phyloP scores from a whole-genome alignment of 2,329 filamentous ascomycete species.

The Westerdykella sp. region DNA sequence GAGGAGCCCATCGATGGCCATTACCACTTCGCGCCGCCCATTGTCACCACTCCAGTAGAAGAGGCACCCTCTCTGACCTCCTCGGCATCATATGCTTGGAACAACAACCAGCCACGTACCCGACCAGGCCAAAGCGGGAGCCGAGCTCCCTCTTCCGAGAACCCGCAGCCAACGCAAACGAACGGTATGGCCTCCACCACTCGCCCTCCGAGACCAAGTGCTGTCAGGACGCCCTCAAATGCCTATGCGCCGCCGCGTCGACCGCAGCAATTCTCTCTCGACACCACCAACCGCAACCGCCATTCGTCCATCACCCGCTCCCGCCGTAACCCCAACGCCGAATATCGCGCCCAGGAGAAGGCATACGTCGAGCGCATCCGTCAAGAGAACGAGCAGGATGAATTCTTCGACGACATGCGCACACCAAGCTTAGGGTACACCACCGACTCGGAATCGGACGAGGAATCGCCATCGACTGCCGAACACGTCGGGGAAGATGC shows the following conservation, averaged over 20 bases:
- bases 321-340: slow-evolving; percentile 60
- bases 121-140: slow-evolving; percentile 9
- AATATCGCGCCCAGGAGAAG: slow-evolving; percentile 80
- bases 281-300: slow-evolving; percentile 46
- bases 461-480: slow-evolving; percentile 82
- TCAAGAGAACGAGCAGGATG: slow-evolving; percentile 65
- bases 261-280: slow-evolving; percentile 44
- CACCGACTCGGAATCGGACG: slow-evolving; percentile 77
- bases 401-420: slow-evolving; percentile 63
- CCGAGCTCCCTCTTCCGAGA: slow-evolving; percentile 18
- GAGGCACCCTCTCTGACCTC: slow-evolving; percentile 29
- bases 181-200: slow-evolving; percentile 9
- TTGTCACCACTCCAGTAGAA: slow-evolving; percentile 28
- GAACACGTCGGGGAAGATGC: slow-evolving; percentile 73
- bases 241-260: slow-evolving; percentile 46
- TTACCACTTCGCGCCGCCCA: slow-evolving; percentile 37
- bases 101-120: slow-evolving; percentile 15
- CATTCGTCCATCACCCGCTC: slow-evolving; percentile 52
- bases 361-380: slow-evolving; percentile 90
- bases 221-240: slow-evolving; percentile 45
- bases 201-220: slow-evolving; percentile 34
- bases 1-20: slow-evolving; percentile 13
- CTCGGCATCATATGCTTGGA: slow-evolving; percentile 22
- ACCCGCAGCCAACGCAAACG: slow-evolving; percentile 19
- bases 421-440: slow-evolving; percentile 61